These are phyloP conservation scores for Phytophthora macrochlamydospora DNA, from an alignment of 352 stramenopile species.

Conservation along the genomic window DNA sequence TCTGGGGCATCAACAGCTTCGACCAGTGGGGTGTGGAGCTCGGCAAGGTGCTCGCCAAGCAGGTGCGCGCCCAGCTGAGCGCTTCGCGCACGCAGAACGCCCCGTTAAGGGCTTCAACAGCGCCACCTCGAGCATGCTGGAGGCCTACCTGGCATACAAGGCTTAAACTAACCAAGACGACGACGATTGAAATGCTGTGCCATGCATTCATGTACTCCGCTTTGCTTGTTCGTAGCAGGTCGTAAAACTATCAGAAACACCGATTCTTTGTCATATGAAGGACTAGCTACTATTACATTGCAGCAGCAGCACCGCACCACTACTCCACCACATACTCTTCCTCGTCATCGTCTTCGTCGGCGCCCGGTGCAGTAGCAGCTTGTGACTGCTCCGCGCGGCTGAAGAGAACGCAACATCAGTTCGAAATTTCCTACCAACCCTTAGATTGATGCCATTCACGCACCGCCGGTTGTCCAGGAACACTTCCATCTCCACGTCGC, in stretches of 20 bases:
- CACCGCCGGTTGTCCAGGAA: slow-evolving; percentile 63
- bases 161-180: slow-evolving; percentile 30
- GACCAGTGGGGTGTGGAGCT: slow-evolving; percentile 99
- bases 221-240: slow-evolving; percentile 7
- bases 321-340: slow-evolving; percentile 83
- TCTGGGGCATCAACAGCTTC: slow-evolving; percentile 99
- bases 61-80: slow-evolving; percentile 92
- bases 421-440: not conserved
- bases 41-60: slow-evolving; percentile 97
- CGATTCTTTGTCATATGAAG: not conserved
- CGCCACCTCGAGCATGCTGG: slow-evolving; percentile 92
- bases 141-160: slow-evolving; percentile 91
- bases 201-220: not conserved
- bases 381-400: slow-evolving; percentile 22
- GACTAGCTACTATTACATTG: too few relatives aligned
- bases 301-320: not conserved
- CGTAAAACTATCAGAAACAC: slow-evolving; percentile 7
- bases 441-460: not conserved
- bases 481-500: slow-evolving; percentile 89
- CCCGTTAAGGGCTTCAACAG: slow-evolving; percentile 95
- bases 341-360: slow-evolving; percentile 61
- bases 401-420: not conserved
- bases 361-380: slow-evolving; percentile 5
- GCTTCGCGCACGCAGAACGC: slow-evolving; percentile 76
- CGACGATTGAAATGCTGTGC: not conserved